These are phyloP conservation scores for Centella asiatica DNA, from an alignment of 129 eudicot genomes.

Conservation along the genomic window DNA sequence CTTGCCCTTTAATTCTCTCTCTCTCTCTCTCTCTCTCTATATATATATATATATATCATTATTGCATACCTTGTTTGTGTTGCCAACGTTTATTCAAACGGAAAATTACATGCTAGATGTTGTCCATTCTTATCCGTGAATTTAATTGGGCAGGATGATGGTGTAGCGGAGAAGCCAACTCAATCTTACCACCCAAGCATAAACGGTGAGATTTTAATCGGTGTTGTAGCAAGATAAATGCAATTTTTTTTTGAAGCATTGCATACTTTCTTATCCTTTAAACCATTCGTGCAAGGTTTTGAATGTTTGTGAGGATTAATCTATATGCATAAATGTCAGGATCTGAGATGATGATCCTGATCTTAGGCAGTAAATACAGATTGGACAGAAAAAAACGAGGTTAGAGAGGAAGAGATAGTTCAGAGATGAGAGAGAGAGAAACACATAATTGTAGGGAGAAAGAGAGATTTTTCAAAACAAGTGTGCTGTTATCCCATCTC, in stretches of 20 bases:
- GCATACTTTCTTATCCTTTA: background rate
- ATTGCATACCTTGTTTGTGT: background rate
- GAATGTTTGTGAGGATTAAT: background rate
- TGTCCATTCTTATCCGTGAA: background rate
- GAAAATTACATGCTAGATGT: too few species aligned
- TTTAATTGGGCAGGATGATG: slow-evolving; percentile 25
- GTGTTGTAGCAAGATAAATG: background rate
- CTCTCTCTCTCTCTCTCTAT: too few species aligned
- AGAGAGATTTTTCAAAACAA: too few species aligned
- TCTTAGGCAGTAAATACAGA: background rate
- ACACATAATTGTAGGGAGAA: too few species aligned
- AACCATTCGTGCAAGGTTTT: background rate
- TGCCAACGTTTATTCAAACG: too few species aligned
- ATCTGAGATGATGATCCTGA: background rate
- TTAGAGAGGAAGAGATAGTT: too few species aligned
- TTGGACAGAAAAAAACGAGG: too few species aligned
- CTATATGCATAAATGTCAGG: too few species aligned
- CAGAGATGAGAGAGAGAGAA: too few species aligned
- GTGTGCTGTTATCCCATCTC: too few species aligned
- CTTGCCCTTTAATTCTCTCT: too few species aligned
- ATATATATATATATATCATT: too few species aligned
- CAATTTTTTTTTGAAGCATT: background rate
- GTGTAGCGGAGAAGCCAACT: slow-evolving; percentile 15
- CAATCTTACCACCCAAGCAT: background rate
- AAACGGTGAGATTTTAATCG: slow-evolving; percentile 18